phyloP scores from a whole-genome alignment of 169 alveolate genomes.

The Plasmodium coatneyi region DNA sequence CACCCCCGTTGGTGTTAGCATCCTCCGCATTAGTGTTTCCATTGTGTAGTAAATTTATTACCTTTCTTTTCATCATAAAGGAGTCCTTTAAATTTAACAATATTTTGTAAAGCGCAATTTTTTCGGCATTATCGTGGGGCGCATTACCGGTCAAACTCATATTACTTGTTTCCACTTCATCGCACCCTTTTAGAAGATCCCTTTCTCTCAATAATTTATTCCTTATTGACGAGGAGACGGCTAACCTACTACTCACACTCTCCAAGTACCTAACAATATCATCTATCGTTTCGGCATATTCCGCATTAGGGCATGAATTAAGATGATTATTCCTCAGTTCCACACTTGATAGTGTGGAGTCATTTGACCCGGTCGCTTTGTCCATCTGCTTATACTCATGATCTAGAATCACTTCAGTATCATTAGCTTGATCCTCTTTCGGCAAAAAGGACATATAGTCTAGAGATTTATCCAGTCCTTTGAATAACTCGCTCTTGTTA shows the following conservation, averaged over 20 bases:
- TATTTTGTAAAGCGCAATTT: constrained; percentile 16
- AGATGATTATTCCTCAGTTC: constrained; percentile 26
- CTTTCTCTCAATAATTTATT: constrained; percentile 35
- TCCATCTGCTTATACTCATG: constrained; percentile 37
- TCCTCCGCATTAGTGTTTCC: background rate
- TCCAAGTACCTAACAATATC: constrained; percentile 43
- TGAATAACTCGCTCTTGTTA: constrained; percentile 54
- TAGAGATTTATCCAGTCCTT: constrained; percentile 43
- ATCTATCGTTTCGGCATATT: constrained; percentile 44
- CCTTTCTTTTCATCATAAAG: constrained; percentile 34
- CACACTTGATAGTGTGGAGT: constrained; percentile 35
- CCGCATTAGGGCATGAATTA: background rate
- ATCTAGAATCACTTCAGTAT: constrained; percentile 48
- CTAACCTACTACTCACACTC: background rate
- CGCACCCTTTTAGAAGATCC: background rate
- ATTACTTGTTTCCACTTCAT: background rate
- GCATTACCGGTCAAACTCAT: background rate
- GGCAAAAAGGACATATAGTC: constrained; percentile 63
- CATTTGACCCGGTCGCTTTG: constrained; percentile 2
- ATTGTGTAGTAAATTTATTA: background rate
- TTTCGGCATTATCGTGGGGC: background rate
- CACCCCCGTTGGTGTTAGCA: background rate
- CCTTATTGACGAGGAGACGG: constrained; percentile 10
- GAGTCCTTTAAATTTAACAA: constrained; percentile 37
- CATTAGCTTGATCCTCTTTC: constrained; percentile 26